phyloP scores from a whole-genome alignment of 352 stramenopile genomes.

The Elongisporangium anandrum region DNA sequence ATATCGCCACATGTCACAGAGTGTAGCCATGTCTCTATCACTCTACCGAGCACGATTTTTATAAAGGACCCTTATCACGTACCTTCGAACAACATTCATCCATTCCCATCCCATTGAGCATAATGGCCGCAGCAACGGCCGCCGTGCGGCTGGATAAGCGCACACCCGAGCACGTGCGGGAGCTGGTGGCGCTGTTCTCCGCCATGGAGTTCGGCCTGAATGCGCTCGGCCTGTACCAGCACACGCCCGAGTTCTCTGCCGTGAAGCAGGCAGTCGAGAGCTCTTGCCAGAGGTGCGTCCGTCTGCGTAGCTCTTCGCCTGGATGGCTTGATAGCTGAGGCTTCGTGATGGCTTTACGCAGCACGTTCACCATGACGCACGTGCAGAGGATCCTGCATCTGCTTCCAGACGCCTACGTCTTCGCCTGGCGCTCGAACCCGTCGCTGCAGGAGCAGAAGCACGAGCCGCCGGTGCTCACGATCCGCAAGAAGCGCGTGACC shows the following conservation, averaged over 20 bases:
- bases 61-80: not conserved
- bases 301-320: slow-evolving; percentile 1
- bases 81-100: not conserved
- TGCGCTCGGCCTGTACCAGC: slow-evolving; percentile 68
- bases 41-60: not conserved
- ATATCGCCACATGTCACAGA: not conserved
- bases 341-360: slow-evolving; percentile 2
- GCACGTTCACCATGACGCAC: slow-evolving; percentile 41
- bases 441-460: slow-evolving; percentile 14
- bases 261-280: slow-evolving; percentile 66
- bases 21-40: not conserved
- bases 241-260: slow-evolving; percentile 51
- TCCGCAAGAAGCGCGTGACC: slow-evolving; percentile 42
- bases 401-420: slow-evolving; percentile 38
- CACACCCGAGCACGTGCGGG: slow-evolving; percentile 32
- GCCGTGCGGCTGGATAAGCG: slow-evolving; percentile 26
- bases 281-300: slow-evolving; percentile 45
- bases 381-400: slow-evolving; percentile 57
- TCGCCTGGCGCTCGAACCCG: slow-evolving; percentile 42
- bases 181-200: slow-evolving; percentile 54
- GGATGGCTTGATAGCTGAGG: not conserved
- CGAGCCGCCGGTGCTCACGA: slow-evolving; percentile 38
- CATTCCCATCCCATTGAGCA: not conserved
- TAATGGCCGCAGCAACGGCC: not conserved
- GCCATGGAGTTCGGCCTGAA: slow-evolving; percentile 69